These are phyloP conservation scores for Termitomyces sp. DNA, from an alignment of 768 basidiomycete species.

Conservation along the genomic window DNA sequence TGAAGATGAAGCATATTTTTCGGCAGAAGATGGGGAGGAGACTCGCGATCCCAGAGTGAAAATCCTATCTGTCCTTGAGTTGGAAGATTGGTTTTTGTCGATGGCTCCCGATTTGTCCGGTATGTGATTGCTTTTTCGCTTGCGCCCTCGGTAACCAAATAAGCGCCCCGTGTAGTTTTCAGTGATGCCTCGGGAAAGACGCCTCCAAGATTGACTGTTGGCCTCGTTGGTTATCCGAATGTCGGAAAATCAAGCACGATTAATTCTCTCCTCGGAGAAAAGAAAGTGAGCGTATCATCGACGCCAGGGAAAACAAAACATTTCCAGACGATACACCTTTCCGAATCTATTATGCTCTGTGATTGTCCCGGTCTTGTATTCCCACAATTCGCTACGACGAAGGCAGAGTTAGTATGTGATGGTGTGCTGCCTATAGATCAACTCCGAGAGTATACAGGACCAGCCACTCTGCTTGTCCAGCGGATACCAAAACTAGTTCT, in stretches of 20 bases:
- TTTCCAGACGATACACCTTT: constrained; percentile 97
- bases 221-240: constrained; percentile 97
- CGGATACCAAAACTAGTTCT: constrained; percentile 78
- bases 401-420: constrained; percentile 93
- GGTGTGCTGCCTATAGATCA: constrained; percentile 98
- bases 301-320: constrained; percentile 99
- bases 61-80: constrained; percentile 79
- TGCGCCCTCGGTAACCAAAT: not conserved
- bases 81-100: constrained; percentile 76
- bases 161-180: constrained; percentile 42
- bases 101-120: constrained; percentile 68
- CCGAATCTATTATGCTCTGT: constrained; percentile 79
- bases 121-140: constrained; percentile 23
- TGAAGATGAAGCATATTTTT: constrained; percentile 39
- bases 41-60: constrained; percentile 60
- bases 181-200: constrained; percentile 47
- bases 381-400: constrained; percentile 96
- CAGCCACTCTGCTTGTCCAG: constrained; percentile 68
- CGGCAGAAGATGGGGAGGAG: constrained; percentile 50
- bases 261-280: constrained; percentile 92
- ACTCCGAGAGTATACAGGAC: constrained; percentile 88
- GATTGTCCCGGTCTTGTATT: constrained; percentile 99
- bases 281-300: constrained; percentile 96
- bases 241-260: constrained; percentile 98
- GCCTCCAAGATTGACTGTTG: constrained; percentile 68